Conservation (phyloP, 1,284 basidiomycete genomes). For the Tylopilus sp. region DNA sequence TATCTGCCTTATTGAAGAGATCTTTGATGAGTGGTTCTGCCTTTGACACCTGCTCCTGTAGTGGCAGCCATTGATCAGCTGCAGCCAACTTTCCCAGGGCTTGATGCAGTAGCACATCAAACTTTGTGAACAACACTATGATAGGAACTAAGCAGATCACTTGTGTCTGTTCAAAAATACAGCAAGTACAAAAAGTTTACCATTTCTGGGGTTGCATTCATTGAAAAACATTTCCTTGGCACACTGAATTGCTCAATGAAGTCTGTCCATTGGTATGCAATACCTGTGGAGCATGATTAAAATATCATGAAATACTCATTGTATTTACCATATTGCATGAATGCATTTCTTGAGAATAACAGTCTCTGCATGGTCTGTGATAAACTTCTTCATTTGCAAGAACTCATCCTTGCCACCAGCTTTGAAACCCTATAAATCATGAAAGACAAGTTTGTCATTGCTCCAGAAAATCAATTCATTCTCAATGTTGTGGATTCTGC, state of each 20-base stretch:
- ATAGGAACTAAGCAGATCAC: not conserved
- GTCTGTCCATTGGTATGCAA: conserved; percentile 2
- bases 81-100: not conserved
- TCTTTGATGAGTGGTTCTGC: not conserved
- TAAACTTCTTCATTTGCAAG: not conserved
- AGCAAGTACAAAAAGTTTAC: not conserved
- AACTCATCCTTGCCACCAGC: not conserved
- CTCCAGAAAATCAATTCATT: not conserved
- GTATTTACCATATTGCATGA: not conserved
- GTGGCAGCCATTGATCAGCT: not conserved
- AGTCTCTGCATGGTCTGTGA: not conserved
- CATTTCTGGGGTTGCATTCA: not conserved
- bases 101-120: not conserved
- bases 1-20: not conserved
- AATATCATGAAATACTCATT: fast-evolving
- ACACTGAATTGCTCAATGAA: not conserved
- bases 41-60: not conserved
- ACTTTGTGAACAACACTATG: conserved; percentile 1
- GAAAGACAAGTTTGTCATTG: not conserved
- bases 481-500: not conserved
- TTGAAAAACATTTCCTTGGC: not conserved
- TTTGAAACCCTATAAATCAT: not conserved
- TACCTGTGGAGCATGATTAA: not conserved
- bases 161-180: not conserved
- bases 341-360: not conserved